Evolutionary conservation across 2,329 filamentous ascomycete species (phyloP).

Genomic region (Calonectria pseudoturangicola): DNA sequence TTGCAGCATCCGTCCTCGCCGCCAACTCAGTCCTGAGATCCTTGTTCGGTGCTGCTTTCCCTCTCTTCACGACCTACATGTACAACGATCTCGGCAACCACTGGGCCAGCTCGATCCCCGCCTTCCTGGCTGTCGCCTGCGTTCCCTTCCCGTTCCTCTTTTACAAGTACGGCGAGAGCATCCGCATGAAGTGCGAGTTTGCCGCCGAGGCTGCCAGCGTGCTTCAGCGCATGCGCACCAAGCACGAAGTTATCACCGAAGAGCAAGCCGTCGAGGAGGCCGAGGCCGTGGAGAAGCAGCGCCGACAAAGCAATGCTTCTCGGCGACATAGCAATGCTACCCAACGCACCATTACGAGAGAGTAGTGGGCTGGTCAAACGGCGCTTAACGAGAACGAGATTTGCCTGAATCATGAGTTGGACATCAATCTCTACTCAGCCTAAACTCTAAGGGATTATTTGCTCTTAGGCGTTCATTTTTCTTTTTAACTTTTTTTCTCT

Average conservation of each 20-base stretch:
- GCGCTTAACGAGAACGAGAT: neutral
- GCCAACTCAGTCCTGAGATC: conserved; percentile 83
- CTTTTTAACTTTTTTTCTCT: neutral
- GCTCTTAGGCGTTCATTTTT: too few relatives aligned
- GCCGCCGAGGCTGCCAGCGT: conserved; percentile 79
- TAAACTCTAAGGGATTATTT: neutral
- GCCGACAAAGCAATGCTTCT: conserved; percentile 48
- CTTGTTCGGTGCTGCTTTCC: conserved; percentile 83
- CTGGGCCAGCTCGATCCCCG: conserved; percentile 84
- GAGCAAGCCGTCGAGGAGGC: conserved; percentile 54
- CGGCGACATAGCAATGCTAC: conserved; percentile 43
- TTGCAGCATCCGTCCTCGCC: conserved; percentile 84
- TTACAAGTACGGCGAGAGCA: conserved; percentile 79
- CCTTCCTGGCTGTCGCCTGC: conserved; percentile 82
- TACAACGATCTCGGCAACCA: conserved; percentile 79
- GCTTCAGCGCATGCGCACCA: conserved; percentile 66
- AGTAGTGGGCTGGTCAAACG: conserved; percentile 35
- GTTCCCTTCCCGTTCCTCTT: conserved; percentile 86
- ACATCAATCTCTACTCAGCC: neutral
- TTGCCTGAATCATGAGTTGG: conserved; percentile 6
- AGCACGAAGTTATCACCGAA: conserved; percentile 55
- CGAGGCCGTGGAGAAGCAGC: conserved; percentile 52
- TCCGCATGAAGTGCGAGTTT: conserved; percentile 82
- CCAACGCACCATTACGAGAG: conserved; percentile 45
- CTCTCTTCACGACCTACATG: conserved; percentile 80